Percentiles rank a stretch among this genome's conserved stretches.
phyloP scores from a whole-genome alignment of 164 flowering plant genomes.

The Taxillus chinensis region DNA sequence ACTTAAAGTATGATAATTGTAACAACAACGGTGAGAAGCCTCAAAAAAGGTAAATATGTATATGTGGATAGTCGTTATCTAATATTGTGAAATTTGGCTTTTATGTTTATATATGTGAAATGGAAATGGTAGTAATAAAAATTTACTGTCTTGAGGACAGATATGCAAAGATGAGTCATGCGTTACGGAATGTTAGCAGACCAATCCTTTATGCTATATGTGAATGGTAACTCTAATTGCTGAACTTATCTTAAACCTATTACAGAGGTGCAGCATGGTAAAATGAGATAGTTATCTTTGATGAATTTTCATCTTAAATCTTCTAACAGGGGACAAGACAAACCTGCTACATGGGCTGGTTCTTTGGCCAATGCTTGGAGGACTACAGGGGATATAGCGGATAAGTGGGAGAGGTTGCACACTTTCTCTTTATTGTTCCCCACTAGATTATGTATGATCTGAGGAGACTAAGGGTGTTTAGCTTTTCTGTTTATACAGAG shows the following conservation, averaged over 20 bases:
- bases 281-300: not conserved
- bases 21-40: slow-evolving; percentile 20
- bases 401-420: slow-evolving; percentile 45
- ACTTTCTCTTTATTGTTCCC: too few relatives aligned
- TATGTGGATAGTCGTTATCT: too few relatives aligned
- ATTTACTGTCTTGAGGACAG: slow-evolving; percentile 11
- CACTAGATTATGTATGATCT: too few relatives aligned
- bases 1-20: slow-evolving; percentile 66
- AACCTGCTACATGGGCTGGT: slow-evolving; percentile 74
- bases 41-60: slow-evolving; percentile 29
- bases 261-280: not conserved
- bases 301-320: not conserved
- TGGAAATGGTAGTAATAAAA: too few relatives aligned
- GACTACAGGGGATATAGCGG: slow-evolving; percentile 64
- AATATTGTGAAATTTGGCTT: too few relatives aligned
- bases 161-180: slow-evolving; percentile 59
- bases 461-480: too few relatives aligned
- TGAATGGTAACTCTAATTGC: slow-evolving; percentile 46
- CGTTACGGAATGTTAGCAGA: slow-evolving; percentile 52
- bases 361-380: slow-evolving; percentile 70
- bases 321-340: slow-evolving; percentile 49
- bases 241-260: too few relatives aligned
- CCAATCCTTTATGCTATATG: slow-evolving; percentile 58
- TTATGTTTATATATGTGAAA: too few relatives aligned
- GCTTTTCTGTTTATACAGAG: too few relatives aligned